Conservation (phyloP, 495 filamentous ascomycete genomes). For the Neurospora sp. region DNA sequence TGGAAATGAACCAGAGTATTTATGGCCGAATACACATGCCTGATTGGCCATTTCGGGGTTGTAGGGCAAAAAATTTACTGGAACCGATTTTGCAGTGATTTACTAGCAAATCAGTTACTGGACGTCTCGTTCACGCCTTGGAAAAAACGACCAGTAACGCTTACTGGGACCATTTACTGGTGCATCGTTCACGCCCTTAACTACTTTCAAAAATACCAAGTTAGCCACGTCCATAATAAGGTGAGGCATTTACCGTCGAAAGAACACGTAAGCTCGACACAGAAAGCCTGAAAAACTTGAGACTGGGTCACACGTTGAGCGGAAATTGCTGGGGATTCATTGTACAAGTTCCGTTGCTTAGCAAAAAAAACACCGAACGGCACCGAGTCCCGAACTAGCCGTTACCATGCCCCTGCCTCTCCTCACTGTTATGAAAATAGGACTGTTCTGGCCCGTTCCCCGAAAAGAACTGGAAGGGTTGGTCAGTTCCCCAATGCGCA, state of each 20-base stretch:
- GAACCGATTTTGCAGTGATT: no score
- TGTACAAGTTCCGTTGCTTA: not conserved
- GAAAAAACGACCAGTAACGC: no score
- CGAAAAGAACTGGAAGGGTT: constrained; percentile 38
- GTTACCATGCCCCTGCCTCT: not conserved
- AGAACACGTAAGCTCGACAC: not conserved
- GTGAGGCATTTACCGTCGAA: not conserved
- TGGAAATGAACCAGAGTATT: no score
- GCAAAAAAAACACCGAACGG: not conserved
- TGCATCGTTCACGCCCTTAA: not conserved
- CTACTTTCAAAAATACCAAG: not conserved
- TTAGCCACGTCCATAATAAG: not conserved
- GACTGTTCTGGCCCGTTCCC: constrained; percentile 27
- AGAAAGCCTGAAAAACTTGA: not conserved
- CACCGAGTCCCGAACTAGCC: not conserved
- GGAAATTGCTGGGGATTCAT: not conserved
- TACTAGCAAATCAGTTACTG: no score
- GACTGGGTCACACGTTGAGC: not conserved
- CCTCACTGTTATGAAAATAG: constrained; percentile 11
- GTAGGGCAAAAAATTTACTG: no score
- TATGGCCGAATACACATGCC: no score
- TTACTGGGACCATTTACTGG: no score
- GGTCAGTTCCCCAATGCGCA: constrained; percentile 35
- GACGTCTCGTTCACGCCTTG: no score
- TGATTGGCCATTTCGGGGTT: no score